phyloP scores from a whole-genome alignment of 1,284 basidiomycete genomes.

The Chalciporus sp. region DNA sequence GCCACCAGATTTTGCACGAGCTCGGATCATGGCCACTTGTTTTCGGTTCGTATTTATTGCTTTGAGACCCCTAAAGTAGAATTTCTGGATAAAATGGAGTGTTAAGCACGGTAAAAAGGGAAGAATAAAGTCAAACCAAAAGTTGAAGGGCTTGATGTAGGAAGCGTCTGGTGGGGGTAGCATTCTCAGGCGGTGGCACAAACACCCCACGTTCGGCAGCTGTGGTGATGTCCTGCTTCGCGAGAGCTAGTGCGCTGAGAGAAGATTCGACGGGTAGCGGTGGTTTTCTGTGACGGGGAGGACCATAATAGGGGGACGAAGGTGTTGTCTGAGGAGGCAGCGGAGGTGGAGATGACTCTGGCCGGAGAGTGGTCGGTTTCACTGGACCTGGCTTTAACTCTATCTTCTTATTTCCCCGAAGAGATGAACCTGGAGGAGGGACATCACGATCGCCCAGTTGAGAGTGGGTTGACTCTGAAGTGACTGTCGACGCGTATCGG shows the following conservation, averaged over 20 bases:
- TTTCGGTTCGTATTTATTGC: conserved; percentile 63
- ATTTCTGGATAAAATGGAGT: conserved; percentile 55
- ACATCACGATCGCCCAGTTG: conserved; percentile 15
- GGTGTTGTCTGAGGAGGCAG: conserved; percentile 10
- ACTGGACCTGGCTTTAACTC: conserved; percentile 67
- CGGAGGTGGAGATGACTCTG: conserved; percentile 13
- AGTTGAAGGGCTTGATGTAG: conserved; percentile 71
- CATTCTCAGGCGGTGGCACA: conserved; percentile 60
- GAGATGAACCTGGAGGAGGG: conserved; percentile 22
- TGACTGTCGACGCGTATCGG: conserved; percentile 30
- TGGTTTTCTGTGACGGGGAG: conserved; percentile 30
- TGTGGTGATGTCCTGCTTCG: conserved; percentile 63
- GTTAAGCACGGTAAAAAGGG: conserved; percentile 2
- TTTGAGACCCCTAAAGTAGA: conserved; percentile 74
- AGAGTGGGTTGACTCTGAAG: conserved; percentile 27
- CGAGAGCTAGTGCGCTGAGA: conserved; percentile 44
- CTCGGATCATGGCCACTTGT: conserved; percentile 53
- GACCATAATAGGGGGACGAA: conserved; percentile 22
- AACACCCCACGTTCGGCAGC: conserved; percentile 71
- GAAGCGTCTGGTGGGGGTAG: conserved; percentile 55
- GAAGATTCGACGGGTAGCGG: conserved; percentile 27
- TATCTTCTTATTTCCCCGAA: conserved; percentile 59
- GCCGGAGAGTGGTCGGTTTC: conserved; percentile 42
- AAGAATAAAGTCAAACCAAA: conserved; percentile 48
- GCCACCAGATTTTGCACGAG: conserved; percentile 58